These are phyloP conservation scores for Erysimum pusillum DNA, from an alignment of 441 rosid species.

Conservation along the genomic window DNA sequence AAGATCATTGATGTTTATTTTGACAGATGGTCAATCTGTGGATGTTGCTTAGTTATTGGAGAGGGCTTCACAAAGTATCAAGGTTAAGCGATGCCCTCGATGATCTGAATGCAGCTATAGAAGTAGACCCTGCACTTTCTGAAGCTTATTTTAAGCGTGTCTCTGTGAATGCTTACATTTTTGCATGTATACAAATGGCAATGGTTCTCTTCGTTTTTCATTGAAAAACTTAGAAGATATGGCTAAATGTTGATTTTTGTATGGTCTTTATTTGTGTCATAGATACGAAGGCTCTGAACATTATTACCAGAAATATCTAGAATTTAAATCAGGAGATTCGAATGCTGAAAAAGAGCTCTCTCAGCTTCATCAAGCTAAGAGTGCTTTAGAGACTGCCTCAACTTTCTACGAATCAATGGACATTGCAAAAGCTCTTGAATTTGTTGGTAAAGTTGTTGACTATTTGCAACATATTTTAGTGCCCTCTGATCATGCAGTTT, in stretches of 20 bases:
- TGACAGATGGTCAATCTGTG: constrained; percentile 67
- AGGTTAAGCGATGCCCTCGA: constrained; percentile 88
- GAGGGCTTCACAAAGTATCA: constrained; percentile 81
- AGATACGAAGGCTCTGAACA: constrained; percentile 90
- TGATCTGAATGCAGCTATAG: constrained; percentile 93
- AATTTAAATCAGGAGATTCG: constrained; percentile 71
- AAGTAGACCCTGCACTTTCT: constrained; percentile 86
- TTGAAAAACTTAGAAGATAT: too few species aligned
- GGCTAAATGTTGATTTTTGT: background rate
- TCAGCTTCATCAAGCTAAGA: constrained; percentile 86
- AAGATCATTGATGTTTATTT: background rate
- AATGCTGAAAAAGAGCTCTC: constrained; percentile 92
- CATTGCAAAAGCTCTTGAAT: constrained; percentile 75
- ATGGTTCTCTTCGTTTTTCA: background rate
- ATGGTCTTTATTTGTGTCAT: constrained; percentile 48
- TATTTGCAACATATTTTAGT: background rate
- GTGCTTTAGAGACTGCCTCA: constrained; percentile 76
- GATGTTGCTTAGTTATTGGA: constrained; percentile 76
- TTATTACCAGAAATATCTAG: constrained; percentile 73
- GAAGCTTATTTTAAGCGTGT: constrained; percentile 84
- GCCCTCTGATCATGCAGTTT: constrained; percentile 17
- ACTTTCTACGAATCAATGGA: constrained; percentile 75
- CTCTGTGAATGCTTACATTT: constrained; percentile 74
- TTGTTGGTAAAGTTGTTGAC: constrained; percentile 79
- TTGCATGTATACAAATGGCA: constrained; percentile 70